A percentile compares a stretch with the other conserved stretches of the same genome.
Evolutionary conservation across 805 yeast species (phyloP).

Genomic region (Metschnikowia koreensis): DNA sequence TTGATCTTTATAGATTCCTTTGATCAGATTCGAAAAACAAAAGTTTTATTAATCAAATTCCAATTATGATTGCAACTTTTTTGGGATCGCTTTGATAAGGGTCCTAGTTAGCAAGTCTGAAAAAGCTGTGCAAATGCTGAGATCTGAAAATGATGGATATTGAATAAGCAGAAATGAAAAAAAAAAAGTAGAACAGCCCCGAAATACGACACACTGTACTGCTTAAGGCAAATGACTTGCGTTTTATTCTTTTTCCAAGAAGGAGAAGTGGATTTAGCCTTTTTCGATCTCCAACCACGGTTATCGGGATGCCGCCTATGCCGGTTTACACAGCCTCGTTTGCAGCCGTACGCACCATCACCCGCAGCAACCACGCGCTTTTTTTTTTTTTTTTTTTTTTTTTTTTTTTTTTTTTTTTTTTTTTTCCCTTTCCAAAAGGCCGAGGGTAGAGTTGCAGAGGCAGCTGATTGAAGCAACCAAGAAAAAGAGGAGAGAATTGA

Average conservation of each 20-base stretch:
- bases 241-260: conserved; percentile 1
- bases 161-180: not conserved
- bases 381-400: not conserved
- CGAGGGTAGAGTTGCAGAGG: not conserved
- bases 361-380: conserved; percentile 2
- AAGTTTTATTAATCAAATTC: no score
- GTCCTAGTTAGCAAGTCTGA: not conserved
- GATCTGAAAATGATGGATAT: not conserved
- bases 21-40: no score
- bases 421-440: not conserved
- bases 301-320: conserved; percentile 5
- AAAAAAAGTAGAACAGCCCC: not conserved
- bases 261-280: not conserved
- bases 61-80: no score
- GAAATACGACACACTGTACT: not conserved
- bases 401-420: not conserved
- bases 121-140: not conserved
- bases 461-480: not conserved
- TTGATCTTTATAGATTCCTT: no score
- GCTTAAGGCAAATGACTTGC: not conserved
- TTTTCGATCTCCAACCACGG: conserved; percentile 1
- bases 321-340: conserved; percentile 17
- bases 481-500: not conserved
- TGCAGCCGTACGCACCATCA: conserved; percentile 14
- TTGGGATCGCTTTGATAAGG: no score